Base-by-base conservation (phyloP, 2,329 filamentous ascomycete species). In the Cercospora sojina region DNA sequence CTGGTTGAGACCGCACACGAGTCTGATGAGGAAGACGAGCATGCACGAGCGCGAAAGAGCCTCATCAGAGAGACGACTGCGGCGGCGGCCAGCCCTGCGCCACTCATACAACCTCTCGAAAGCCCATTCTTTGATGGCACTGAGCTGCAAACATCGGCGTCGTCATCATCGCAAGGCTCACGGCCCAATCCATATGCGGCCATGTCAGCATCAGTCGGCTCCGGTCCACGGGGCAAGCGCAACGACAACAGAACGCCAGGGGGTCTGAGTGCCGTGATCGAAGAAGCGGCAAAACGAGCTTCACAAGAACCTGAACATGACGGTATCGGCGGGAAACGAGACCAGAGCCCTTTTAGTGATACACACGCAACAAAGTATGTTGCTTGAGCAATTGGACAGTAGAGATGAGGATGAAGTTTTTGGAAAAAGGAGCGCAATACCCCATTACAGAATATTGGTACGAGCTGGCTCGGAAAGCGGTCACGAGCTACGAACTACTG, bases 251-350 rank as follows among this genome's bases (percentile, higher is more conserved):
- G 67, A 53, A 71, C 70, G 4, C 71, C 70, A 3, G 74, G 74
- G 2, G 73, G 71, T 12, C 64, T 83, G 67, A 80, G 78, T 20
- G 80, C 81, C 18, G 81, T 83, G n/a, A 79, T 80, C 7, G 82
- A 83, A 66, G 81, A 83, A 69, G 77, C 77, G 25, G 78, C 78
- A 1, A 78, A 76, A 68, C 75, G 79, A 31, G 79, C 79, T 57
- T 80, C 75, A 59, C 63, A 72, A 71, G 77, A 64, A 69, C 75
- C 69, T 70, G 74, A 69, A 3, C 60, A 72, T 53, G 74, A 68
- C 23, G 62, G 38, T 3, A 60, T 71, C 38, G 73, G 72, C 25
- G 69, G 69, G 5, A 72, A 72, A 62, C 60, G 73, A 56, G 75
- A 75, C 32, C 64, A 63, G 20, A 77, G 77, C 64, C 77, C 77